Conservation (phyloP, 345 rosid species). For the Acer saccharum region DNA sequence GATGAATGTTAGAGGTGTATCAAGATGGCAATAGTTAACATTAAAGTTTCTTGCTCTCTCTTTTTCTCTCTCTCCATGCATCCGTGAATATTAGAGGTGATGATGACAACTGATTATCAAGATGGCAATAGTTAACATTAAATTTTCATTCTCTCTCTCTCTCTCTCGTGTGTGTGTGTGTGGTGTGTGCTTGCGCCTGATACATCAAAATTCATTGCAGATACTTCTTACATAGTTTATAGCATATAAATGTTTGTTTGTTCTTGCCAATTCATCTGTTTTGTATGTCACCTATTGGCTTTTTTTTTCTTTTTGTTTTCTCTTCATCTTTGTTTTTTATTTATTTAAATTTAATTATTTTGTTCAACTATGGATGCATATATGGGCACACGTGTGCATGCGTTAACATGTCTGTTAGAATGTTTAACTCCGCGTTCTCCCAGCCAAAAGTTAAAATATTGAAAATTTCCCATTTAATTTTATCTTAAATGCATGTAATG, state of each 20-base stretch:
- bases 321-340: too few species aligned
- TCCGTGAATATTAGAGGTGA: too few species aligned
- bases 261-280: background rate
- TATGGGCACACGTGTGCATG: background rate
- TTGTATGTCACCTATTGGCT: background rate
- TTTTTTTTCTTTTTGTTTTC: too few species aligned
- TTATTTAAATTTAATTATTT: background rate
- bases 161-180: too few species aligned
- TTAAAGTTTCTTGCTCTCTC: too few species aligned
- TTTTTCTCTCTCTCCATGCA: background rate
- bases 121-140: too few species aligned
- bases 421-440: background rate
- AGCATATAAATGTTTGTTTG: background rate
- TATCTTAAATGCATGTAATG: constrained; percentile 13
- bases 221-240: background rate
- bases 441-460: background rate
- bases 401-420: background rate
- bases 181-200: too few species aligned
- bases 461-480: background rate
- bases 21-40: too few species aligned
- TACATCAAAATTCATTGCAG: too few species aligned
- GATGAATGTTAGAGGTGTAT: background rate
- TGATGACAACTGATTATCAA: too few species aligned
- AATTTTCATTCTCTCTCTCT: too few species aligned
- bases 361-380: background rate